Base-by-base conservation (phyloP, 257 asterid species). In the Ilex aquifolium region DNA sequence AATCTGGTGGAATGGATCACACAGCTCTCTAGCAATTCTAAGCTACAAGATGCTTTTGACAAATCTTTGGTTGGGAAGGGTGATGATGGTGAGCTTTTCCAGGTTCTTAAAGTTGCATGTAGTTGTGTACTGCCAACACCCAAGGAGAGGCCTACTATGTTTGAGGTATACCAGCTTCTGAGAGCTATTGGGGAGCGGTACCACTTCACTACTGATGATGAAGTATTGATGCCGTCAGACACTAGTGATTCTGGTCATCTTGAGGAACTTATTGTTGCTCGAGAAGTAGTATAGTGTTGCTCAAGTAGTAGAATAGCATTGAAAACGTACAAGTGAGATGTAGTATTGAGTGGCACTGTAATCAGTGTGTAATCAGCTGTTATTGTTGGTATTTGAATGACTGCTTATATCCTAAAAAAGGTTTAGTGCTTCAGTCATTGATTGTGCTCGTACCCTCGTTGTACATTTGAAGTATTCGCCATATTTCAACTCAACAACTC, bases 131-230 rank as follows among this genome's bases (percentile, higher is more conserved):
- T 84, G 58, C 72, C 94, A 4, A 76, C 72, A 31, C 86, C 80
- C 3, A 85, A 86, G 72, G 96, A 88, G 68, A 83, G 98, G 31
- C 98, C 98, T 3, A 71, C 94, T 4, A 91, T 91, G 98, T 86
- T 80, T 62, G 98, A 91, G 69, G 91, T 91, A 29, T 91, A 84
- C 72, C 98, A 88, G 80, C 72, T 88, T 46, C 73, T 91, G 39
- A 77, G 91, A 64, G 91, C 93, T 40, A 69, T 91, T 2, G 96
- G 97, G 46, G 85, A 85, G 56, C 76, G 71, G 2, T 84, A 86
- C 16, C 72, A 78, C 64, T 82, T 88, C 72, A 78, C 84, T 4
- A 74, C 94, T 0, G 87, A 82, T 32, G 95, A 84, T 65, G 96
- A 91, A 6, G 17, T 88, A 31, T 39, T 77, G 82, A 73, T 77